Evolutionary conservation across 331 rosid genomes (phyloP).

Genomic region (Rhamnella rubrinervis): DNA sequence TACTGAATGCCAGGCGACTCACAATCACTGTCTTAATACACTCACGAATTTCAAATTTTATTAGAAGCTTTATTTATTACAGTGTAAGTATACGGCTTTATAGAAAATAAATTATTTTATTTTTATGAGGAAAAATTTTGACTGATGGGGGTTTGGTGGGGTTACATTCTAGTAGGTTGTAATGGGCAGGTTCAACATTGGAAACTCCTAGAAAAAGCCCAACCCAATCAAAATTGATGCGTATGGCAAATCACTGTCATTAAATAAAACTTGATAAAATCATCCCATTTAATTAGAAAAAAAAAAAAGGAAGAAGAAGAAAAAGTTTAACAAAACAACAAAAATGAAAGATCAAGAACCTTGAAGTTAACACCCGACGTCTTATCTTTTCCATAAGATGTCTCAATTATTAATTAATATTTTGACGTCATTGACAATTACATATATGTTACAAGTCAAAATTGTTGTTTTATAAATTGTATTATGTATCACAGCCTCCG

Average conservation of each 20-base stretch:
- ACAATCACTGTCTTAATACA: no score
- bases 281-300: background rate
- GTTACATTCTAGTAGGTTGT: no score
- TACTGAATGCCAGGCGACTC: no score
- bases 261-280: background rate
- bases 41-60: no score
- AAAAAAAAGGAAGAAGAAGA: no score
- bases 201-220: background rate
- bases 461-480: background rate
- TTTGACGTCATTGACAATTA: background rate
- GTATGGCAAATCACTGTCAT: background rate
- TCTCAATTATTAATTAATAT: background rate
- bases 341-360: background rate
- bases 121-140: no score
- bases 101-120: no score
- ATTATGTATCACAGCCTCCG: background rate
- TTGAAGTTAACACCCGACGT: background rate
- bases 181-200: no score
- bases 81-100: no score
- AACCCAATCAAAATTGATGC: background rate
- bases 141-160: no score
- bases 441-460: background rate
- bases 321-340: background rate
- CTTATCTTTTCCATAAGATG: background rate
- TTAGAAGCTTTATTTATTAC: no score